A percentile compares a stretch with the other conserved stretches of the same genome.
phyloP scores from a whole-genome alignment of 1,139 yeast species.

The Kodamaea plutei region DNA sequence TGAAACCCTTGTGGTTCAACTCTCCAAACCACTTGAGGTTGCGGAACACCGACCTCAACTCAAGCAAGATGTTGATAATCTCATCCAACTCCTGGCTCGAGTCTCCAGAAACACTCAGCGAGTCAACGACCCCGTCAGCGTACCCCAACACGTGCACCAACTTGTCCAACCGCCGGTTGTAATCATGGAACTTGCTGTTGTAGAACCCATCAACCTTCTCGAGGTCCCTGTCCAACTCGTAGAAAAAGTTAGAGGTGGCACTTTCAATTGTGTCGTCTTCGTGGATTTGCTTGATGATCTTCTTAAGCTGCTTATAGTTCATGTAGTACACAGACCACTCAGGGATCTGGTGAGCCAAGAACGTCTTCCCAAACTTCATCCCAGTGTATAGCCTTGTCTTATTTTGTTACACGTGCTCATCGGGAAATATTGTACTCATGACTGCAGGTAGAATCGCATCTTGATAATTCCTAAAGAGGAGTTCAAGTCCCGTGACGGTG shows the following conservation, averaged over 20 bases:
- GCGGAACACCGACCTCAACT: conserved; percentile 71
- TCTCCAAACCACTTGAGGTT: conserved; percentile 94
- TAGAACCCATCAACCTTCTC: conserved; percentile 80
- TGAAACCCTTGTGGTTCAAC: conserved; percentile 84
- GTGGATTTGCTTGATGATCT: conserved; percentile 58
- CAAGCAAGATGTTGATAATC: conserved; percentile 68
- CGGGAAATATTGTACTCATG: no score
- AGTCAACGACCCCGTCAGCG: conserved; percentile 21
- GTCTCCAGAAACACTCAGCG: conserved; percentile 32
- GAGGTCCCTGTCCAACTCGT: conserved; percentile 73
- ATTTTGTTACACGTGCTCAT: no score
- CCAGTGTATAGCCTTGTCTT: no score
- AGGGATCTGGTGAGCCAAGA: conserved; percentile 82
- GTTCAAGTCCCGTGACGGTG: no score
- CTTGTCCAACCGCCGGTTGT: conserved; percentile 60
- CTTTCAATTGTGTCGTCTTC: conserved; percentile 26
- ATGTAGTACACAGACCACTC: conserved; percentile 84
- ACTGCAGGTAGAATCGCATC: no score
- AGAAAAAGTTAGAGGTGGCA: conserved; percentile 64
- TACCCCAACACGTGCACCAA: conserved; percentile 36
- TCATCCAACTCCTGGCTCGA: conserved; percentile 72
- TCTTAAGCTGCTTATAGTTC: conserved; percentile 83
- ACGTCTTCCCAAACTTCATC: conserved; percentile 86
- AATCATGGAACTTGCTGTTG: conserved; percentile 68
- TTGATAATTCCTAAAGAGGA: no score